Conservation (phyloP, 169 alveolate species). For the Plasmodium yoelii region DNA sequence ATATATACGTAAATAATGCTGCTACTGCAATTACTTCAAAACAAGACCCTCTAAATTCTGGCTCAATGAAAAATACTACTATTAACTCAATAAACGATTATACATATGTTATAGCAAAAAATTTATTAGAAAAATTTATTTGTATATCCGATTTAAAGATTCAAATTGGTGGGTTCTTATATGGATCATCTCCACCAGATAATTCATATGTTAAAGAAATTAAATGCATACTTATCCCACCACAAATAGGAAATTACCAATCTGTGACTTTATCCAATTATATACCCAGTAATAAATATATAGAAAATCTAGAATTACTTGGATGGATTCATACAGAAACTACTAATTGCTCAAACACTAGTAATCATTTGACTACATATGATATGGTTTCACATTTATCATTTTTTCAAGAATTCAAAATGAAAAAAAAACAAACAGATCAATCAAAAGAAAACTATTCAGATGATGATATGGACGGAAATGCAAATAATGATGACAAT, state of each 20-base stretch:
- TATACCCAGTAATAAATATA: constrained; percentile 94
- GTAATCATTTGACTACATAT: constrained; percentile 80
- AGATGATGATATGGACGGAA: constrained; percentile 10
- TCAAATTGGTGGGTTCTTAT: constrained; percentile 97
- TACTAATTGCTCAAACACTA: constrained; percentile 87
- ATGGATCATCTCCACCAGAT: constrained; percentile 88
- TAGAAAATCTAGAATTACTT: constrained; percentile 95
- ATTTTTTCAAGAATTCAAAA: constrained; percentile 66
- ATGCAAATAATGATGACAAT: constrained; percentile 21
- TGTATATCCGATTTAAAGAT: constrained; percentile 98
- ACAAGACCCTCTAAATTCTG: too few species aligned
- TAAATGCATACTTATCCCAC: constrained; percentile 96
- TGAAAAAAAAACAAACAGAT: constrained; percentile 20
- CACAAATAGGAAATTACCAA: constrained; percentile 98
- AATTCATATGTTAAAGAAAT: constrained; percentile 92
- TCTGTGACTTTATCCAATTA: constrained; percentile 92
- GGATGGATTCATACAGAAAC: constrained; percentile 99
- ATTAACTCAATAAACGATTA: constrained; percentile 85
- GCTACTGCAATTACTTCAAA: constrained; percentile 32
- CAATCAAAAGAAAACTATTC: background rate
- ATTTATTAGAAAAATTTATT: constrained; percentile 96
- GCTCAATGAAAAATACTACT: constrained; percentile 69
- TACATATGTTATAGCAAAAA: constrained; percentile 97
- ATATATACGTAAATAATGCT: constrained; percentile 96
- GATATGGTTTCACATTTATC: constrained; percentile 77